A percentile compares a stretch with the other conserved stretches of the same genome.
These are phyloP conservation scores for Stachybotrys echinatus DNA, from an alignment of 2,329 filamentous ascomycete genomes.

Conservation along the genomic window DNA sequence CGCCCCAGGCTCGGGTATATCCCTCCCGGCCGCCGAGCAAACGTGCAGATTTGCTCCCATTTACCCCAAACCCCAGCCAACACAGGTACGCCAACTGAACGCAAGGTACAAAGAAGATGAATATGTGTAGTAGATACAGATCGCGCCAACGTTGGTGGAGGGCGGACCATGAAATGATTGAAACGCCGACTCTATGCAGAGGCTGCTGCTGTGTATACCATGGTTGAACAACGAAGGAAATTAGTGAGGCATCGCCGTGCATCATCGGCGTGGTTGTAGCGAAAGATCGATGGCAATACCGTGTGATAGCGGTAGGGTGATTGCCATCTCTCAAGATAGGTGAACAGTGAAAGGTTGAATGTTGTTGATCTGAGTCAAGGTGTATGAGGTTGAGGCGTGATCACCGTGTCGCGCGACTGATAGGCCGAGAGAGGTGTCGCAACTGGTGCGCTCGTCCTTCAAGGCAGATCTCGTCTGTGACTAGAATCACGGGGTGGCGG, in stretches of 20 bases:
- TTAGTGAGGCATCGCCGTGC: constrained; percentile 11
- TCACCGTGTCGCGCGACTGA: too few relatives aligned
- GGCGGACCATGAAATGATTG: constrained; percentile 12
- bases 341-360: background rate
- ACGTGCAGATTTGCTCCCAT: background rate
- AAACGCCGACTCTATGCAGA: constrained; percentile 29
- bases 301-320: background rate
- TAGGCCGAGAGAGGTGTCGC: constrained; percentile 13
- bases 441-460: constrained; percentile 11
- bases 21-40: background rate
- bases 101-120: constrained; percentile 5
- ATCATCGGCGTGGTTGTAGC: constrained; percentile 14
- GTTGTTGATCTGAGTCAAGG: background rate
- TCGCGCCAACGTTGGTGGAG: constrained; percentile 10
- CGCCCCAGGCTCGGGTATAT: background rate
- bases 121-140: constrained; percentile 21
- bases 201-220: constrained; percentile 13
- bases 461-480: constrained; percentile 31
- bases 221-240: constrained; percentile 19
- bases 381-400: background rate
- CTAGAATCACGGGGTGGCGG: constrained; percentile 40
- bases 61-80: background rate
- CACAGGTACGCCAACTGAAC: constrained; percentile 1
- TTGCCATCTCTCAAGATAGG: background rate
- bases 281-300: constrained; percentile 17